phyloP scores from a whole-genome alignment of 805 yeast genomes.

The Wickerhamomyces sydowiorum region DNA sequence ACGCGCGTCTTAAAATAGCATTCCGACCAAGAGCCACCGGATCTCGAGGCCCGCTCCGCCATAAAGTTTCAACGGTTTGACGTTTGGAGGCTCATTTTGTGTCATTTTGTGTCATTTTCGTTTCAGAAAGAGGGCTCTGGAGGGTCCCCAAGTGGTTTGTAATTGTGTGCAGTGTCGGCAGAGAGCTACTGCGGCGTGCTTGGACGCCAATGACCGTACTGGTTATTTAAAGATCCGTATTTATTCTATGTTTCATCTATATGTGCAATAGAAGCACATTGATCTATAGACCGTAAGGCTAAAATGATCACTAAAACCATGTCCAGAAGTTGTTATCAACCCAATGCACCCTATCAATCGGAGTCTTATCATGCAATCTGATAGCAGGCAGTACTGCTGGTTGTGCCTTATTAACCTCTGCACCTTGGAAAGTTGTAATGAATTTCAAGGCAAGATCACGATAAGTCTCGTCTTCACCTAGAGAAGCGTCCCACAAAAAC shows the following conservation, averaged over 20 bases:
- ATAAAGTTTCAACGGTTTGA: not conserved
- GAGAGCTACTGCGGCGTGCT: no score
- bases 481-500: slow-evolving; percentile 7
- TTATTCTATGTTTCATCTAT: no score
- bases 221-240: no score
- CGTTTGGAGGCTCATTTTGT: not conserved
- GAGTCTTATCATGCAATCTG: slow-evolving; percentile 23
- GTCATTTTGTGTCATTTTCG: not conserved
- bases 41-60: not conserved
- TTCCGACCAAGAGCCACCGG: not conserved
- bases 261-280: not conserved
- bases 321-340: slow-evolving; percentile 39
- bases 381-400: slow-evolving; percentile 35
- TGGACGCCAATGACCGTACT: no score
- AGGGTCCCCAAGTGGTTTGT: no score
- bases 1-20: not conserved
- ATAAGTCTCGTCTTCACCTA: slow-evolving; percentile 16
- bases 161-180: no score
- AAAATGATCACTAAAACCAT: slow-evolving; percentile 48
- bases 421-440: not conserved
- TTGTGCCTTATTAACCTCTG: not conserved
- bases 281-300: no score
- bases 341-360: slow-evolving; percentile 27
- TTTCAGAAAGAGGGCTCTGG: not conserved
- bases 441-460: slow-evolving; percentile 2